Evolutionary conservation across 805 yeast species (phyloP), one percentile per base, ranked within the genome.

Genomic region (Yarrowia porcina): DNA sequence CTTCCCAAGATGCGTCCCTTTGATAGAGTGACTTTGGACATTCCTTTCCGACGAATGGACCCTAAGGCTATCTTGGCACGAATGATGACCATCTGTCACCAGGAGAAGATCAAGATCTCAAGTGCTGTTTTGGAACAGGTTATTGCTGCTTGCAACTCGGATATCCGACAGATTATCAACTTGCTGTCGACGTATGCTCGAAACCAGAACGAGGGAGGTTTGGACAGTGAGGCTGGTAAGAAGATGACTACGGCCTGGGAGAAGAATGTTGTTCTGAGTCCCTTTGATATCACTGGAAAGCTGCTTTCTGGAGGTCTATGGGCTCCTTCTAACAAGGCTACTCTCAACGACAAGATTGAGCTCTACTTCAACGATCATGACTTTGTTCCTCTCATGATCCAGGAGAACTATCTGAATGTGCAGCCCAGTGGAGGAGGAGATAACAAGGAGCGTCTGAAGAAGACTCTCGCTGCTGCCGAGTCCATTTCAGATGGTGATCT

Each of bases 1-100:
- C 79, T 90, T 64, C 98, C 97, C 0, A 94, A 94, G 71, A 93
- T 94, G 98, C 82, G 97, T 70, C 94, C 97, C 0, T 93, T 94
- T 72, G 99, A 94, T 73, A 80, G 88, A 66, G 88, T 84, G 17
- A 84, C 94, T 4, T 80, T 81, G 65, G 96, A 91, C 67, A 70
- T 94, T 65, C 88, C 88, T 32, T 94, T 94, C 77, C 81, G 96
- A 74, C 82, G 98, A 70, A 99, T 99, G 5, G 85, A 86, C 21
- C 92, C 93, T 18, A 79, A 79, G 39, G 91, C 89, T 70, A 85
- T 94, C 73, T 84, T 87, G 68, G 83, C 96, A 2, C 80, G 99
- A 67, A 77, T 94, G 66, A 83, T 92, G 90, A 85, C 97, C 0
- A 93, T 94, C 71, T 96, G 97, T 0, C 83, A 82, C 64, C 80